A percentile compares a stretch with the other conserved stretches of the same genome.
phyloP scores from a whole-genome alignment of 139 green algal genomes.

The Closterium sp. region DNA sequence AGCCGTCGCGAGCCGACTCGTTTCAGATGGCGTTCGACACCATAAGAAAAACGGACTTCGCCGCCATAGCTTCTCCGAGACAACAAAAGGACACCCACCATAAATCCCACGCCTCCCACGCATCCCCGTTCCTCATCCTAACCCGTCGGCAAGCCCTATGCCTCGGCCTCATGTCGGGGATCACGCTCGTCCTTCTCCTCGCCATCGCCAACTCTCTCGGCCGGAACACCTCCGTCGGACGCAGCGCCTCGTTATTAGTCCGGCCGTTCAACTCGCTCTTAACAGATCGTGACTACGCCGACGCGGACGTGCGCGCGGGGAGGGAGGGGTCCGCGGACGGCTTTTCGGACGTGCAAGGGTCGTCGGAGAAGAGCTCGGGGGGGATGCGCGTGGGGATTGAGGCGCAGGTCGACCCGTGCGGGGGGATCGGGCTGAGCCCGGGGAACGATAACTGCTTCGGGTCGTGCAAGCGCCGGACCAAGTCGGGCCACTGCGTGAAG shows the following conservation, averaged over 20 bases:
- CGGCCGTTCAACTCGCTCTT: background rate
- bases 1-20: background rate
- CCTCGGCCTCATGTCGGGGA: background rate
- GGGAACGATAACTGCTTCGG: background rate
- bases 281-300: background rate
- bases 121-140: background rate
- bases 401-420: background rate
- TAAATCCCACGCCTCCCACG: background rate
- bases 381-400: background rate
- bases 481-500: background rate
- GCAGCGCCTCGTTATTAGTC: background rate
- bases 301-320: background rate
- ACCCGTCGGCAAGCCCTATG: background rate
- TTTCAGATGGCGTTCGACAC: background rate
- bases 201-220: background rate
- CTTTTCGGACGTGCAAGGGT: background rate
- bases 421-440: background rate
- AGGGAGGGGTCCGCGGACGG: background rate
- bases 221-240: background rate
- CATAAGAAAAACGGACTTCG: background rate
- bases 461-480: background rate
- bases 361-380: background rate
- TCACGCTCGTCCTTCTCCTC: background rate
- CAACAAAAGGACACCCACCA: background rate
- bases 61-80: background rate